Conservation (phyloP, 495 filamentous ascomycete species). For the Aspergillus egyptiacus region DNA sequence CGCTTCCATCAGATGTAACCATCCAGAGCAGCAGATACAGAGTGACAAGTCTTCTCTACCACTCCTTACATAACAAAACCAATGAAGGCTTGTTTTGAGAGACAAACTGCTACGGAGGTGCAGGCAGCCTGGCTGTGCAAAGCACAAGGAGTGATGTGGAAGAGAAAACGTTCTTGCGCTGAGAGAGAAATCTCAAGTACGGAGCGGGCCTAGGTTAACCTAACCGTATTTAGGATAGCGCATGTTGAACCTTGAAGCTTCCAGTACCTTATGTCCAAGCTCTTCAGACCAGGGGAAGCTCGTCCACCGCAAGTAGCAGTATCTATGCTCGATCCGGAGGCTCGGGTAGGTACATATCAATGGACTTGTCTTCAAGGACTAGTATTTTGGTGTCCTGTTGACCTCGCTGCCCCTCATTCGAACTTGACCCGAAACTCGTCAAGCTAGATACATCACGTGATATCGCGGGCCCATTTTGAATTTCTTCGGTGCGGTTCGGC, state of each 20-base stretch:
- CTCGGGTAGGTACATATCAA: too few species aligned
- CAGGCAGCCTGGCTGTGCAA: slow-evolving; percentile 49
- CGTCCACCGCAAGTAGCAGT: not conserved
- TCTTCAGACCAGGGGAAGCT: too few species aligned
- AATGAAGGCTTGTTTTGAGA: slow-evolving; percentile 62
- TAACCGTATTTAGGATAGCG: slow-evolving; percentile 17
- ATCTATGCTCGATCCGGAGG: not conserved
- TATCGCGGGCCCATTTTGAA: slow-evolving; percentile 12
- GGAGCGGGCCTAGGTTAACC: not conserved
- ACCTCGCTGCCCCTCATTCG: not conserved
- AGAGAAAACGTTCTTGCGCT: slow-evolving; percentile 23
- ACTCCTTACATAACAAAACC: slow-evolving; percentile 52
- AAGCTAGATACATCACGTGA: slow-evolving; percentile 19
- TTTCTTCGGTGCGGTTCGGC: slow-evolving; percentile 17
- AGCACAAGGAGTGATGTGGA: slow-evolving; percentile 41
- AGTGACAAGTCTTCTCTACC: slow-evolving; percentile 67
- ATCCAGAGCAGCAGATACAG: slow-evolving; percentile 97
- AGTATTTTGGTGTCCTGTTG: too few species aligned
- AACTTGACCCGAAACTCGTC: not conserved
- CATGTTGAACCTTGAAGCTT: not conserved
- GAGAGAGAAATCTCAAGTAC: slow-evolving; percentile 16
- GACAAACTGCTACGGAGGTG: slow-evolving; percentile 39
- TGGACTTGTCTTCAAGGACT: not conserved
- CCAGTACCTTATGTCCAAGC: not conserved
- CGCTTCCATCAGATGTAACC: slow-evolving; percentile 66